These are phyloP conservation scores for Periconia sp. DNA, from an alignment of 2,329 filamentous ascomycete species.

Conservation along the genomic window DNA sequence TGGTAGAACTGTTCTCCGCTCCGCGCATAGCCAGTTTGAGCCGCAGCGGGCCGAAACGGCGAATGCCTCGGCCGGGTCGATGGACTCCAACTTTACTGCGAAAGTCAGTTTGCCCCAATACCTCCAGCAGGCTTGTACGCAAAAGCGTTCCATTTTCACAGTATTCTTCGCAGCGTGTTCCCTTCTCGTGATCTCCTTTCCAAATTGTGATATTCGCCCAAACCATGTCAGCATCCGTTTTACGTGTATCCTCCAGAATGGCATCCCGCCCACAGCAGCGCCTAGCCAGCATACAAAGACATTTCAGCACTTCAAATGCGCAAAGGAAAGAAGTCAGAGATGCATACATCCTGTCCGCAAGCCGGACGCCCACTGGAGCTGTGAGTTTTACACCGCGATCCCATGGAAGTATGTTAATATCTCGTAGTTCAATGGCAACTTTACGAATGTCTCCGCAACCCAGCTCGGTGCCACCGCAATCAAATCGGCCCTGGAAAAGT, in stretches of 20 bases:
- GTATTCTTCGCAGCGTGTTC: conserved; percentile 5
- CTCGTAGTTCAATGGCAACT: conserved; percentile 89
- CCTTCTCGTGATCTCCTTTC: not conserved
- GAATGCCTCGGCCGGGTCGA: conserved; percentile 35
- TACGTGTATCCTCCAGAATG: conserved; percentile 38
- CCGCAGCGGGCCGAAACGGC: conserved; percentile 24
- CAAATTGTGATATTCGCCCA: not conserved
- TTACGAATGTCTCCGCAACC: conserved; percentile 80
- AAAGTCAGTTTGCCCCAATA: conserved; percentile 6
- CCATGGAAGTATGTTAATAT: conserved; percentile 6
- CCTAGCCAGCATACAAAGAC: conserved; percentile 39
- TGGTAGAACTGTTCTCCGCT: not conserved
- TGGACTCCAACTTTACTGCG: conserved; percentile 12
- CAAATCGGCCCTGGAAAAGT: conserved; percentile 85
- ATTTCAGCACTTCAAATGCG: conserved; percentile 37
- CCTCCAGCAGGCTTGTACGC: conserved; percentile 15
- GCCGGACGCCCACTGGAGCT: conserved; percentile 87
- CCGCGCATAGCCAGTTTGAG: conserved; percentile 15
- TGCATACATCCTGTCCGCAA: conserved; percentile 89
- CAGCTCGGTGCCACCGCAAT: conserved; percentile 88
- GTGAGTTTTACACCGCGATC: conserved; percentile 49
- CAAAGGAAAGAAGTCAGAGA: conserved; percentile 72
- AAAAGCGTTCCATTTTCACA: conserved; percentile 18
- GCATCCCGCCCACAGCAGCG: conserved; percentile 40
- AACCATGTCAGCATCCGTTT: conserved; percentile 34